Evolutionary conservation across 805 yeast genomes (phyloP).

Genomic region (Ogataea trehaloabstinens): DNA sequence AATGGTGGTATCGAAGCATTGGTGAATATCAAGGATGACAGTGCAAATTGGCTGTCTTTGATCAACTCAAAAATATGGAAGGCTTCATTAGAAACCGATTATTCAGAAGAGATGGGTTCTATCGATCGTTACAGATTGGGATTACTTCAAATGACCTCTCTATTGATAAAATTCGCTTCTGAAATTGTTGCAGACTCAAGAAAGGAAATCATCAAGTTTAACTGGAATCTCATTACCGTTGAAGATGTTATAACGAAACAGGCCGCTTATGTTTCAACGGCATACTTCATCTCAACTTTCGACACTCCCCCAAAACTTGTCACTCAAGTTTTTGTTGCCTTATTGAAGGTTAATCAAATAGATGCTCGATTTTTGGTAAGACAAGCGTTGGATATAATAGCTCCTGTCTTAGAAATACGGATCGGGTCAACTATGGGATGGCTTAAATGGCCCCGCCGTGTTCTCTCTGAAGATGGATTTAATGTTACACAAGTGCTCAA

Average conservation of each 20-base stretch:
- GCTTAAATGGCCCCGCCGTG: constrained; percentile 94
- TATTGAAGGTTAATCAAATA: constrained; percentile 77
- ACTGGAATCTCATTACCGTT: constrained; percentile 88
- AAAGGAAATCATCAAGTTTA: constrained; percentile 86
- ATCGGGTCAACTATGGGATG: constrained; percentile 64
- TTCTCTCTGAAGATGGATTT: constrained; percentile 85
- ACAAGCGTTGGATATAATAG: constrained; percentile 83
- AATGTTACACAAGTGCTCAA: constrained; percentile 82
- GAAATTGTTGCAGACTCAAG: constrained; percentile 54
- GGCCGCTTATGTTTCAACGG: constrained; percentile 86
- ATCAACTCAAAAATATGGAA: constrained; percentile 75
- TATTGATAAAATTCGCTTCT: constrained; percentile 69
- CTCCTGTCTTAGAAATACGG: constrained; percentile 78
- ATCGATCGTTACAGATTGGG: constrained; percentile 76
- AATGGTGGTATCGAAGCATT: constrained; percentile 35
- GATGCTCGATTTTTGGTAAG: constrained; percentile 82
- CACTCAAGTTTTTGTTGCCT: constrained; percentile 87
- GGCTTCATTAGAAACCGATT: constrained; percentile 50
- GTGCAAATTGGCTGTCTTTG: constrained; percentile 61
- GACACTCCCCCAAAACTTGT: constrained; percentile 89
- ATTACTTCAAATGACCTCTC: constrained; percentile 75
- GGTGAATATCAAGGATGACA: constrained; percentile 14
- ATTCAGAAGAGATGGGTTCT: constrained; percentile 59
- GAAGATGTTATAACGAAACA: constrained; percentile 90
- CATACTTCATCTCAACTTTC: constrained; percentile 80